A percentile compares a stretch with the other conserved stretches of the same genome.
phyloP scores from a whole-genome alignment of 768 basidiomycete genomes.

The Clitopilus passeckerianus region DNA sequence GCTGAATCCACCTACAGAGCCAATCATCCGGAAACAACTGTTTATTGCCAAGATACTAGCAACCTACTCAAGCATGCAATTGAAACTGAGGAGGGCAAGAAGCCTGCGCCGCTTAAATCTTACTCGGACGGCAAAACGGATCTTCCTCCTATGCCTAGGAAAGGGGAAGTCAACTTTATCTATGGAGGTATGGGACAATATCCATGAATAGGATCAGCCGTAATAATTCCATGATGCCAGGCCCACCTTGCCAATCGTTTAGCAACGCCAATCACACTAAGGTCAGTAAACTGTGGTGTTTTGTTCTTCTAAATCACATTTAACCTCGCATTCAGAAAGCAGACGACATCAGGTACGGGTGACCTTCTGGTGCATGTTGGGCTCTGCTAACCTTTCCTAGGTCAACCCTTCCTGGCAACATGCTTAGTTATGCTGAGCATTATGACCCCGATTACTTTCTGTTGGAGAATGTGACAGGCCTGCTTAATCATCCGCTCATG shows the following conservation, averaged over 20 bases:
- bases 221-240: slow-evolving; percentile 23
- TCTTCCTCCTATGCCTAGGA: slow-evolving; percentile 47
- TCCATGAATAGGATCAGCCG: neutral
- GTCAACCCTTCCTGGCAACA: slow-evolving; percentile 60
- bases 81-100: slow-evolving; percentile 34
- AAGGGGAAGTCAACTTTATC: slow-evolving; percentile 63
- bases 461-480: slow-evolving; percentile 68
- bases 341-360: slow-evolving; percentile 52
- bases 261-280: slow-evolving; percentile 58
- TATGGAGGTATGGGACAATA: slow-evolving; percentile 50
- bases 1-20: slow-evolving; percentile 27
- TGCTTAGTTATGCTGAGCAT: slow-evolving; percentile 66
- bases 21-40: slow-evolving; percentile 56
- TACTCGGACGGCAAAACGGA: slow-evolving; percentile 27
- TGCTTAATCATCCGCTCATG: slow-evolving; percentile 47
- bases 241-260: slow-evolving; percentile 76
- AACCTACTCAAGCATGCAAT: slow-evolving; percentile 55
- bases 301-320: neutral
- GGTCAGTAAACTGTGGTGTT: slow-evolving; percentile 24
- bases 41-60: slow-evolving; percentile 66
- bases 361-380: neutral
- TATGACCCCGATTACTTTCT: slow-evolving; percentile 61
- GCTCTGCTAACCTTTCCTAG: slow-evolving; percentile 23
- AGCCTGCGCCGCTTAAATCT: slow-evolving; percentile 32
- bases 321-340: slow-evolving; percentile 32